phyloP scores from a whole-genome alignment of 192 early-diverging fungal genomes.

The Linnemannia exigua region DNA sequence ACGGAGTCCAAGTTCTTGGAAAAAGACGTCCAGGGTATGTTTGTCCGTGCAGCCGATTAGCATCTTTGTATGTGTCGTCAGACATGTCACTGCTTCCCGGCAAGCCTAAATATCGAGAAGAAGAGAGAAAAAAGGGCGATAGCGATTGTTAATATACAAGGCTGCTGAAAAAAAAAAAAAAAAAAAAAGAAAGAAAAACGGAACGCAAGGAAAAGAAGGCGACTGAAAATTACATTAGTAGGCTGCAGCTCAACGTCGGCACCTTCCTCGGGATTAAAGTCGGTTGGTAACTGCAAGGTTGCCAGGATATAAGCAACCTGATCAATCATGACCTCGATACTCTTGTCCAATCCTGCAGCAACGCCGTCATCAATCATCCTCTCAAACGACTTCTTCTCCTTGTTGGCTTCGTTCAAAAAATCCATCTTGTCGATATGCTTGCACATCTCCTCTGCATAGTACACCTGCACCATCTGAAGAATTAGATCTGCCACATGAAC shows the following conservation, averaged over 20 bases:
- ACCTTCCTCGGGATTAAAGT: conserved; percentile 82
- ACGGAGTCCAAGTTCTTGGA: conserved; percentile 89
- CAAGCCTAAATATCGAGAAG: conserved; percentile 72
- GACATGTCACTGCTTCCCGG: conserved; percentile 77
- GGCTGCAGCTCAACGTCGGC: conserved; percentile 75
- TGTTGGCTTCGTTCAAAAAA: conserved; percentile 91
- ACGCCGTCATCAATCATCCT: conserved; percentile 90
- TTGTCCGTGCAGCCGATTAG: conserved; percentile 85
- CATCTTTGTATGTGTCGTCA: conserved; percentile 82
- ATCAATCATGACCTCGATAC: conserved; percentile 88
- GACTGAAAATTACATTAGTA: conserved; percentile 75
- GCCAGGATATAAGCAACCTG: conserved; percentile 88
- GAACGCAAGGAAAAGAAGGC: too few species aligned
- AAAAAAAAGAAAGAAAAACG: not conserved
- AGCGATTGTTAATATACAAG: not conserved
- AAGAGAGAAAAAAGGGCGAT: not conserved
- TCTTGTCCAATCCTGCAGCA: conserved; percentile 92
- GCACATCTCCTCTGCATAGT: conserved; percentile 90
- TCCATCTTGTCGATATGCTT: conserved; percentile 90
- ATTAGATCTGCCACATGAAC: conserved; percentile 95
- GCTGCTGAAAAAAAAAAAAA: not conserved
- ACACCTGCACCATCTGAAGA: conserved; percentile 95
- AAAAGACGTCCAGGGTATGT: conserved; percentile 90
- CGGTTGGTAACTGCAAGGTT: conserved; percentile 74
- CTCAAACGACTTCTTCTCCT: conserved; percentile 94